Percentiles rank a stretch among this genome's conserved stretches.
Evolutionary conservation across 345 rosid genomes (phyloP).

Genomic region (Reutealis trisperma): DNA sequence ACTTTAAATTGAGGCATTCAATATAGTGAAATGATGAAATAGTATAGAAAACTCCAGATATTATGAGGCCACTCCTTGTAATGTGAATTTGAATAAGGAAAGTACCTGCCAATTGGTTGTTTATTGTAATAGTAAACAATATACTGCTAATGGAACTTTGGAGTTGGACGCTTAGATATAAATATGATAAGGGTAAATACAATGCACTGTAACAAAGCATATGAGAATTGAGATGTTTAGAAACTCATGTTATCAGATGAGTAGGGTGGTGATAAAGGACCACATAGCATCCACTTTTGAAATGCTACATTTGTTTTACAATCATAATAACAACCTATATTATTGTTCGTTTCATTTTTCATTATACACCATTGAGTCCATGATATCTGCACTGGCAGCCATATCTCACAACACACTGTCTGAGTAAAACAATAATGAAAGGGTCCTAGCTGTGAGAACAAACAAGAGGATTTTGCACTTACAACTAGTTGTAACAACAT

Average conservation of each 20-base stretch:
- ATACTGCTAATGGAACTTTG: neutral
- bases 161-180: neutral
- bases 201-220: slow-evolving; percentile 1
- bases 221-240: neutral
- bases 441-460: slow-evolving; percentile 6
- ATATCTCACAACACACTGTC: neutral
- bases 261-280: neutral
- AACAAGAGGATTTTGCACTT: slow-evolving; percentile 31
- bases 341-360: neutral
- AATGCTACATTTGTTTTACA: neutral
- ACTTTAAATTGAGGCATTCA: neutral
- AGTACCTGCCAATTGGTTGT: neutral
- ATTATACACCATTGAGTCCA: neutral
- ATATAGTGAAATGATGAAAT: neutral
- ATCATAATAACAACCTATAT: neutral
- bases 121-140: neutral
- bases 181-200: neutral
- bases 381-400: neutral
- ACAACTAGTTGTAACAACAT: slow-evolving; percentile 95
- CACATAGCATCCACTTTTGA: neutral
- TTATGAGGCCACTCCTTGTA: neutral
- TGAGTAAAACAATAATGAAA: neutral
- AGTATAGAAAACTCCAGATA: neutral
- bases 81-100: neutral
- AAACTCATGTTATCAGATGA: neutral